Percentiles rank a stretch among this genome's conserved stretches.
phyloP scores from a whole-genome alignment of 768 basidiomycete genomes.

The Favolaschia claudopus region DNA sequence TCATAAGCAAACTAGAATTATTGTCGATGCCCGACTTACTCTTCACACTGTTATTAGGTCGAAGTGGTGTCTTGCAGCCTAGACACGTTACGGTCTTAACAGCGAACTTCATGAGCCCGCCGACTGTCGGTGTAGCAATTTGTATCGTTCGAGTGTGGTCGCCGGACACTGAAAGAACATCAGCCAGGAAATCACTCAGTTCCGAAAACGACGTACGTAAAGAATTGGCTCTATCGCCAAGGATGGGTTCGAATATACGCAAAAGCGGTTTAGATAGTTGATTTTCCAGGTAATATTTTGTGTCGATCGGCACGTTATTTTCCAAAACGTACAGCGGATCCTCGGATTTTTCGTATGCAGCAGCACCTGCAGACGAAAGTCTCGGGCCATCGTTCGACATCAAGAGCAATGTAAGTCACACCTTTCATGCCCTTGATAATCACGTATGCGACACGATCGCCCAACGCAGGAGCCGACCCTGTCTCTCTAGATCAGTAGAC shows the following conservation, averaged over 20 bases:
- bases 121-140: slow-evolving; percentile 95
- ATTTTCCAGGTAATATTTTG: slow-evolving; percentile 97
- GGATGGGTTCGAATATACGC: slow-evolving; percentile 97
- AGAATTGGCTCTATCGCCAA: slow-evolving; percentile 89
- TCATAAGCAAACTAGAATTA: neutral
- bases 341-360: slow-evolving; percentile 98
- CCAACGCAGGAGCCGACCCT: slow-evolving; percentile 97
- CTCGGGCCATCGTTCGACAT: neutral
- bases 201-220: slow-evolving; percentile 61
- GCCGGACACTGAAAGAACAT: slow-evolving; percentile 74
- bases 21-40: slow-evolving; percentile 49
- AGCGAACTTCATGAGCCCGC: slow-evolving; percentile 98
- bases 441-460: slow-evolving; percentile 98
- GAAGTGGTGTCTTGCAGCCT: slow-evolving; percentile 92
- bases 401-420: slow-evolving; percentile 32
- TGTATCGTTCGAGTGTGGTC: slow-evolving; percentile 96
- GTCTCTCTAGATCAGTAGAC: slow-evolving; percentile 1
- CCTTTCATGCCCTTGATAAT: slow-evolving; percentile 97
- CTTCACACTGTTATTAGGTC: slow-evolving; percentile 75
- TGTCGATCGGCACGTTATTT: slow-evolving; percentile 98
- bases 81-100: slow-evolving; percentile 95
- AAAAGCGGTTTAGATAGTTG: slow-evolving; percentile 96
- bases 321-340: slow-evolving; percentile 97
- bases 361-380: slow-evolving; percentile 70
- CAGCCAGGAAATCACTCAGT: slow-evolving; percentile 12